Evolutionary conservation across 768 basidiomycete genomes (phyloP).

Genomic region (Podaxis mareebaensis): DNA sequence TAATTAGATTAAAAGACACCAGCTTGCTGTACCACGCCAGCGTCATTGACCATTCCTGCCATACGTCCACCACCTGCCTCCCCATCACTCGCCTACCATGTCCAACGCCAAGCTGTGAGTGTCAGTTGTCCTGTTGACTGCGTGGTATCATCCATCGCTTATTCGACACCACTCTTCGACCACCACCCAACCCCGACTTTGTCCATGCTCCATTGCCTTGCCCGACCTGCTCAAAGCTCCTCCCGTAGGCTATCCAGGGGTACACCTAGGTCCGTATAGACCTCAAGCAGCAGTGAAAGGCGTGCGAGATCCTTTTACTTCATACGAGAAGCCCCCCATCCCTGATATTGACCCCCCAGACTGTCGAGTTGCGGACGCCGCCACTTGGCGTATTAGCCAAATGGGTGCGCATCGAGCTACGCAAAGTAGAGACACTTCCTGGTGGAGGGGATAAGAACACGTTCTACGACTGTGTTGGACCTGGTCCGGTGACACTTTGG

Average conservation of each 20-base stretch:
- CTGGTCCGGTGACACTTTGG: slow-evolving; percentile 84
- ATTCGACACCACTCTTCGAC: slow-evolving; percentile 65
- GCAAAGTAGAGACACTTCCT: slow-evolving; percentile 85
- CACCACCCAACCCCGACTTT: slow-evolving; percentile 87
- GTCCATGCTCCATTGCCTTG: slow-evolving; percentile 49
- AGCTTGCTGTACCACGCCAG: no score
- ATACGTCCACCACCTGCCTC: background rate
- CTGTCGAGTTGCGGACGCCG: slow-evolving; percentile 81
- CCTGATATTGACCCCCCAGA: slow-evolving; percentile 40
- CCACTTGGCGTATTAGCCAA: slow-evolving; percentile 81
- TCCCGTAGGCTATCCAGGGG: slow-evolving; percentile 75
- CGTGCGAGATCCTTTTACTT: slow-evolving; percentile 46
- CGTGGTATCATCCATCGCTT: slow-evolving; percentile 4
- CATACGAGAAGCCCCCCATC: background rate
- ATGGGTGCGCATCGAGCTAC: slow-evolving; percentile 89
- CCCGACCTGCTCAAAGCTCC: slow-evolving; percentile 15
- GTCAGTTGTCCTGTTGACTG: background rate
- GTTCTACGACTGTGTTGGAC: slow-evolving; percentile 79
- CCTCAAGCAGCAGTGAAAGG: slow-evolving; percentile 86
- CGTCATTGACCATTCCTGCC: no score
- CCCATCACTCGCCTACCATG: slow-evolving; percentile 19
- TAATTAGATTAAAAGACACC: no score
- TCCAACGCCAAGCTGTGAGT: slow-evolving; percentile 38
- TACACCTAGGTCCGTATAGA: slow-evolving; percentile 74
- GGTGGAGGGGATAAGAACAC: slow-evolving; percentile 67